Base-by-base conservation (phyloP, 2,329 filamentous ascomycete genomes). In the Cryphonectria carpinicola region DNA sequence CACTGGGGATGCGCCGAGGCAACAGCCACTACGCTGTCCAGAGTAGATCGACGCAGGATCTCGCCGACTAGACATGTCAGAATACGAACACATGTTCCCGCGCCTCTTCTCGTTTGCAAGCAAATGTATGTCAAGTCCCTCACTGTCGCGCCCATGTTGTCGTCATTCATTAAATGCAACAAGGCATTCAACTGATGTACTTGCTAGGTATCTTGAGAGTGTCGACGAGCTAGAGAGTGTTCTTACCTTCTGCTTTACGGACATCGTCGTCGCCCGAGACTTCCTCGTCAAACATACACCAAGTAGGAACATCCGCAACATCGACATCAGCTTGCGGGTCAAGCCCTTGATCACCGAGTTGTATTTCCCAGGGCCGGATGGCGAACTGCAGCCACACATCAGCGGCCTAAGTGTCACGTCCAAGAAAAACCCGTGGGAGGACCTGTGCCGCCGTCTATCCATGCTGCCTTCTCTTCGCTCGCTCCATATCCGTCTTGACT, bases 231-330 rank as follows among this genome's bases (percentile, higher is more conserved):
- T 79, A 35, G 78, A 76, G 67, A 39, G 64, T 19, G 66, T 65
- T 64, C 69, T 77, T 6, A 79, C 76, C 43, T 79, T 79, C 70
- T 72, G 76, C 71, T 76, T 80, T 60, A 78, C 75, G 69, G 75
- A 79, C 65, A 74, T 72, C 41, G 37, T 56, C 52, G 68, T 73
- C 0, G 77, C 77, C 35, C 64, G 60, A 25, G 65, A 68, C 22
- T 80, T 79, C 66, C 70, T 80, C 41, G 43, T 49, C 5, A 66
- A 64, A 56, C 76, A 75, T 63, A 13, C 49, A 10, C 64, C 72
- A 17, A 62, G 63, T 37, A 56, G 67, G 3, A 62, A 65, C 28
- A 66, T 72, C 41, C 74, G 76, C 22, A 76, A 74, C 10, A 19
- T 80, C 6, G 77, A 78, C 35, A 65, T 80, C 19, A 75, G 73